Evolutionary conservation across 768 basidiomycete species (phyloP), one percentile per base, ranked within the genome.

Genomic region (Rhodosporidiobolus odoratus): DNA sequence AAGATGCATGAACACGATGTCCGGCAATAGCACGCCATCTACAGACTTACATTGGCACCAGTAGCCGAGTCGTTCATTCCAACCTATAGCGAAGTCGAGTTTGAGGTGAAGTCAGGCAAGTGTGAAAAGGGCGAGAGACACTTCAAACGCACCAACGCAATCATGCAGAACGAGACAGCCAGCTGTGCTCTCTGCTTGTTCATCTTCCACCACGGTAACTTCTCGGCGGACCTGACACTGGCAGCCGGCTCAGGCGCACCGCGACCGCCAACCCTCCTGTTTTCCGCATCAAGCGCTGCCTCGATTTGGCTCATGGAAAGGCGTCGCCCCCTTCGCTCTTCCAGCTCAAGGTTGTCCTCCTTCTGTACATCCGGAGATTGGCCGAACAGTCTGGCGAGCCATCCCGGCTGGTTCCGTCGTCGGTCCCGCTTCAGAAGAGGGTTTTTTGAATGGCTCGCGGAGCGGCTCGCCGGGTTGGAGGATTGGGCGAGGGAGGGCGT

Each of bases 51-150:
- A 45, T 72, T 73, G 8, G 66, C 69, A 10, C 72, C 72, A 0
- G 70, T 72, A 15, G 75, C 70, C 3, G 54, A 62, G 35, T 76
- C 75, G 40, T 72, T 68, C 63, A 72, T 67, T 2, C 74, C 66
- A 6, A 68, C 69, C 25, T 32, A 27, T 5, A 16, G 15, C 19
- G 62, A 50, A 5, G 41, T 16, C 30, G 57, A 17, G 47, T 25
- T 4, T 23, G n/a, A 17, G 53, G 16, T n/a, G n/a, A n/a, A 3
- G 8, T 27, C 25, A 27, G 41, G 16, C 23, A 30, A 15, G 34
- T 30, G 13, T 9, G 37, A 27, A 32, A 52, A 48, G 30, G 30
- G 30, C 17, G 43, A 12, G 19, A 27, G 34, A 35, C 9, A 56
- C 34, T 17, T n/a, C 21, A 19, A 30, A 59, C 41, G 38, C 16